Evolutionary conservation across 768 basidiomycete species (phyloP), one percentile per base, ranked within the genome.

Genomic region (Scleroderma citrinum): DNA sequence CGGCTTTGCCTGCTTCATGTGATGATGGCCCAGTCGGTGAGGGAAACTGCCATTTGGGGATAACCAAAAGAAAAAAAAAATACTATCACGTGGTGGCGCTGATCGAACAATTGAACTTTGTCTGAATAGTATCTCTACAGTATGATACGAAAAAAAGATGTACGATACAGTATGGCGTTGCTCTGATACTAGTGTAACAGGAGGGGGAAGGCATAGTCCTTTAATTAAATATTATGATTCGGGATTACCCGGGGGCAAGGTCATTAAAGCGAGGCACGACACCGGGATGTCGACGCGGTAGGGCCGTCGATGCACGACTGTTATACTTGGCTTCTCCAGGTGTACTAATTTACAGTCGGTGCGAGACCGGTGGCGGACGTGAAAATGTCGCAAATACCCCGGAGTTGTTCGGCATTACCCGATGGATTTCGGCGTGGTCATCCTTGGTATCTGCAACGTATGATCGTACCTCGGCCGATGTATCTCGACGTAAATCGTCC

Each of bases 401-500:
- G 34, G 57, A 47, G 24, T 32, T 54, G 16, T 55, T 47, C 42
- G 19, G 29, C 31, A 56, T 56, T 23, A 48, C 45, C 8, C 39
- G n/a, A 44, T 11, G 44, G 16, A 23, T 49, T 40, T 62, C 40
- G 31, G 39, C 52, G 35, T 48, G 47, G 47, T 54, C 44, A 42
- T 48, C 52, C 48, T 58, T 50, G n/a, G 67, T 51, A 46, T 66
- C 61, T 34, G 68, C 72, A 48, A 82, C 72, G 56, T 80, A 87
- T 38, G 82, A 74, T 56, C 71, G 75, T 48, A 86, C 85, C 59
- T 84, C 82, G 53, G 71, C 69, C 43, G 82, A 83, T 37, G 61
- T 51, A 61, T 88, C 85, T 47, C 68, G 70, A 35, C 74, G 74
- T 36, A 87, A 71, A 40, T 66, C 71, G 20, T 67, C 63, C 38